Evolutionary conservation across 129 eudicot species (phyloP).

Genomic region (Flaveria robusta): DNA sequence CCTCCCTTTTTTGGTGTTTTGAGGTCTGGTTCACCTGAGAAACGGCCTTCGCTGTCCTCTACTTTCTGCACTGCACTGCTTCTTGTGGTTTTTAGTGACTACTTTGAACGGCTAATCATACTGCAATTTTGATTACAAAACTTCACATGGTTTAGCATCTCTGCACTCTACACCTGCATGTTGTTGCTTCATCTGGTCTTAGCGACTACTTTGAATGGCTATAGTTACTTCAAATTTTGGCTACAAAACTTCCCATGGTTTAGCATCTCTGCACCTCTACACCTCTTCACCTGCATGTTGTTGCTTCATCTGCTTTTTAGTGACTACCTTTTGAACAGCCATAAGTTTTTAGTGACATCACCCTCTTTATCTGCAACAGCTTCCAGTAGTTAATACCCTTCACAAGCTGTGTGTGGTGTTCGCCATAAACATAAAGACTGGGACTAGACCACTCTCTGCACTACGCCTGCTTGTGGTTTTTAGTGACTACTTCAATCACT

Average conservation of each 20-base stretch:
- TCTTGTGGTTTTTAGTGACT: conserved; percentile 20
- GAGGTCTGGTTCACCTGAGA: conserved; percentile 55
- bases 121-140: conserved; percentile 27
- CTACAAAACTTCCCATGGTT: too few relatives aligned
- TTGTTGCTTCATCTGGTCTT: conserved; percentile 40
- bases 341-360: background rate
- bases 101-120: conserved; percentile 24
- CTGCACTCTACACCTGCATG: conserved; percentile 33
- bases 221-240: too few relatives aligned
- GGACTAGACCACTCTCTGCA: background rate
- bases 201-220: conserved; percentile 10
- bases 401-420: background rate
- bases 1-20: conserved; percentile 39
- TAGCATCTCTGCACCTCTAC: too few relatives aligned
- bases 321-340: background rate
- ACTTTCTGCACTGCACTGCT: conserved; percentile 41
- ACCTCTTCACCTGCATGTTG: background rate
- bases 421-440: background rate
- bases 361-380: background rate
- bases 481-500: conserved; percentile 20
- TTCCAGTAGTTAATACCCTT: background rate
- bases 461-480: background rate
- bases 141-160: conserved; percentile 23
- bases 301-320: background rate
- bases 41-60: conserved; percentile 40